Base-by-base conservation (phyloP, 306 rosid species). In the Vicia sativa region DNA sequence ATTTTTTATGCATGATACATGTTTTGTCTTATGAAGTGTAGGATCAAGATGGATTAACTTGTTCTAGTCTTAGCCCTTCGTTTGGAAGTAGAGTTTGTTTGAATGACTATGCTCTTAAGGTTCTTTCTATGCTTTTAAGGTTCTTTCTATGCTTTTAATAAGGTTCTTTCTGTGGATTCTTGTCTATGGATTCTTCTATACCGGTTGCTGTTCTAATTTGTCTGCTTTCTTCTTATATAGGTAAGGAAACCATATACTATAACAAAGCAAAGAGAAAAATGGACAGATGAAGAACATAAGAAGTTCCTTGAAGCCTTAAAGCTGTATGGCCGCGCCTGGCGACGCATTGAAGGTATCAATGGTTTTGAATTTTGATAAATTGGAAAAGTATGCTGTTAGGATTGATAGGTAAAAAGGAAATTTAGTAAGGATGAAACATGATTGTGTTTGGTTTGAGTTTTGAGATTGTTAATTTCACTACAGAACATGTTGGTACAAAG, bases 261-360 rank as follows among this genome's bases (percentile, higher is more conserved):
- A 60, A 85, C 91, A 0, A 91, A 91, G 62, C 96, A 91, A 61
- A 73, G 97, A 69, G 97, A 91, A 76, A 62, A 87, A 48, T 91
- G 97, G 97, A 85, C 91, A 7, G 87, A 89, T 45, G 97, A 91
- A 53, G 97, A 91, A 62, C 97, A 91, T 34, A 79, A 82, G 71
- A 91, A 80, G 73, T 89, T 91, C 77, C 76, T 91, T 29, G 97
- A 91, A 70, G 97, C 97, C 70, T 67, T 91, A 16, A 91, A 83
- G 79, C 83, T 89, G 23, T 65, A 83, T 68, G 96, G 97, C 29
- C 87, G 97, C 6, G 91, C 91, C 11, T 91, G 97, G 97, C 82
- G 91, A 35, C 77, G 74, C 15, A 91, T 91, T n/a, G 96, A 91
- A 85, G 91, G 97, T 91, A 79, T 37, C 13, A 28, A 21, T 73